A percentile compares a stretch with the other conserved stretches of the same genome.
phyloP scores from a whole-genome alignment of 768 basidiomycete genomes.

The Ephemerocybe angulata region DNA sequence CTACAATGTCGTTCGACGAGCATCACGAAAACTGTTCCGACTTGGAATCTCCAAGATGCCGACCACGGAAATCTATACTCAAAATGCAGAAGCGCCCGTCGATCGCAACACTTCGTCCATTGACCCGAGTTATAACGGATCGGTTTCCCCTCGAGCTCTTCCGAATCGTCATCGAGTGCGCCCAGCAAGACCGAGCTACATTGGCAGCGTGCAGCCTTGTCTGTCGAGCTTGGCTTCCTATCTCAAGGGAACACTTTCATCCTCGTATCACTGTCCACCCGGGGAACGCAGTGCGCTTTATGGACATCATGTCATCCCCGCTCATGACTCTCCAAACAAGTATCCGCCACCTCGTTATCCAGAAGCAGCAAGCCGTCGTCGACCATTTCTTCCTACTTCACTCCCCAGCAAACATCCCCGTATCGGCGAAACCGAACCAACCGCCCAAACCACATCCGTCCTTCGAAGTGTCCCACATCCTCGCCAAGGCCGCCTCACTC shows the following conservation, averaged over 20 bases:
- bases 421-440: neutral
- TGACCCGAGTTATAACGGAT: slow-evolving; percentile 5
- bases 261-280: slow-evolving; percentile 5
- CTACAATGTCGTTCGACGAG: too few relatives aligned
- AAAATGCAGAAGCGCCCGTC: neutral
- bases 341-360: slow-evolving; percentile 6
- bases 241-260: slow-evolving; percentile 4
- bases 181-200: slow-evolving; percentile 7
- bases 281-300: slow-evolving; percentile 1
- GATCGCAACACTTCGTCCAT: neutral
- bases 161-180: slow-evolving; percentile 1
- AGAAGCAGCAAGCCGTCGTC: slow-evolving; percentile 6
- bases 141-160: slow-evolving; percentile 8
- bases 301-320: slow-evolving; percentile 5
- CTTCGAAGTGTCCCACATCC: slow-evolving; percentile 7
- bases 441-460: neutral
- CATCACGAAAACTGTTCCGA: too few relatives aligned
- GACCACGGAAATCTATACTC: slow-evolving; percentile 8
- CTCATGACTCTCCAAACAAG: neutral
- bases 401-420: neutral
- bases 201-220: slow-evolving; percentile 20
- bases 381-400: slow-evolving; percentile 9
- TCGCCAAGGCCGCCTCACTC: neutral
- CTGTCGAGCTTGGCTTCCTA: slow-evolving; percentile 21
- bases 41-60: too few relatives aligned